A percentile compares a stretch with the other conserved stretches of the same genome.
Evolutionary conservation across 352 stramenopile species (phyloP).

Genomic region (Phytopythium litorale): DNA sequence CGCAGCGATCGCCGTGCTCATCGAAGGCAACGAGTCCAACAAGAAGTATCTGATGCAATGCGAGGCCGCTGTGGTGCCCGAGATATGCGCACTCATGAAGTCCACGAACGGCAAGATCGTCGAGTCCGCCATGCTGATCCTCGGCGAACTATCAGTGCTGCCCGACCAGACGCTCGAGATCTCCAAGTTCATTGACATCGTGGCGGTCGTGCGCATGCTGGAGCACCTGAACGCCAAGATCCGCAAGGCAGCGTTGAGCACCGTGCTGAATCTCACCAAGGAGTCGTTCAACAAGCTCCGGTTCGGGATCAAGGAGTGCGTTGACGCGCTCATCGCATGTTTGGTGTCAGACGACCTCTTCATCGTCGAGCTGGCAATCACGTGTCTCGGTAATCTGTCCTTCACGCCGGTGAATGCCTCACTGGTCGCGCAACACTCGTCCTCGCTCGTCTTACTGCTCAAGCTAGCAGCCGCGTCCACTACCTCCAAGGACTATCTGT

Average conservation of each 20-base stretch:
- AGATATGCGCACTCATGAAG: conserved; percentile 61
- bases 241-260: conserved; percentile 43
- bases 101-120: conserved; percentile 61
- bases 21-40: conserved; percentile 68
- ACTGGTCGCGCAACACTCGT: conserved; percentile 32
- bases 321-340: conserved; percentile 44
- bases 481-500: conserved; percentile 45
- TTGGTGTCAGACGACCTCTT: conserved; percentile 58
- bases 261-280: conserved; percentile 58
- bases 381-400: conserved; percentile 63
- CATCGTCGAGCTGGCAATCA: conserved; percentile 58
- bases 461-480: conserved; percentile 45
- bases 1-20: conserved; percentile 51
- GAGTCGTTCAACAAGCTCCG: conserved; percentile 80
- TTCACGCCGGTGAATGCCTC: conserved; percentile 43
- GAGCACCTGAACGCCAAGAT: conserved; percentile 61
- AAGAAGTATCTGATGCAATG: conserved; percentile 66
- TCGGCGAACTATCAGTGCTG: conserved; percentile 61
- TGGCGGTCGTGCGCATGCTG: conserved; percentile 56
- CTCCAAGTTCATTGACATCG: conserved; percentile 62
- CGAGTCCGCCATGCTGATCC: conserved; percentile 64
- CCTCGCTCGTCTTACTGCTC: conserved; percentile 38
- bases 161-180: conserved; percentile 63
- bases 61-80: conserved; percentile 39
- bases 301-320: conserved; percentile 54